Evolutionary conservation across 257 asterid species (phyloP).

Genomic region (Gynochthodes officinalis): DNA sequence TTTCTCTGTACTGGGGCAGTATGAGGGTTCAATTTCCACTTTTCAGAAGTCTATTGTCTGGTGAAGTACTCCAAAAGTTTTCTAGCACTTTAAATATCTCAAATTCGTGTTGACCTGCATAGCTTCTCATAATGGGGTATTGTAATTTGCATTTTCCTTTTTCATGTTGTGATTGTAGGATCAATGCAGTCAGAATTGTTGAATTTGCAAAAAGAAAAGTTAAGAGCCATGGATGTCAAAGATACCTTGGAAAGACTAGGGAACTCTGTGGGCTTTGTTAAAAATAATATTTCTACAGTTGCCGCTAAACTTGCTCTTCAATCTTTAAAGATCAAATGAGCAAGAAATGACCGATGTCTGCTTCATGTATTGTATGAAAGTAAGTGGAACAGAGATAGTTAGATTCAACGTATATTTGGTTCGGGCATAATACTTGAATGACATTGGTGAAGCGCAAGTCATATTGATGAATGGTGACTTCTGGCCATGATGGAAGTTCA

Average conservation of each 20-base stretch:
- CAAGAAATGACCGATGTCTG: not conserved
- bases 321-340: constrained; percentile 38
- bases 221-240: constrained; percentile 58
- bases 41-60: not conserved
- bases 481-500: not conserved
- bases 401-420: not conserved
- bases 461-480: not conserved
- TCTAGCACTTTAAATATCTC: too few relatives aligned
- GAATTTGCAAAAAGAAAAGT: constrained; percentile 57
- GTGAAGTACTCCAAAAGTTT: too few relatives aligned
- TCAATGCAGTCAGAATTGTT: constrained; percentile 45
- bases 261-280: constrained; percentile 36
- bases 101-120: too few relatives aligned
- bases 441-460: not conserved
- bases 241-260: constrained; percentile 64
- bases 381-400: not conserved
- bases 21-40: not conserved
- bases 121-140: not conserved
- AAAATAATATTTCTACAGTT: constrained; percentile 44
- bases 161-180: constrained; percentile 33
- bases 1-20: not conserved
- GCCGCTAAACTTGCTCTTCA: constrained; percentile 92
- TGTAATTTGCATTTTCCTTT: not conserved
- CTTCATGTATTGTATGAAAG: constrained; percentile 1
- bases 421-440: not conserved